phyloP scores from a whole-genome alignment of 2,329 filamentous ascomycete genomes.

The Ceratocystis diversiconidia region DNA sequence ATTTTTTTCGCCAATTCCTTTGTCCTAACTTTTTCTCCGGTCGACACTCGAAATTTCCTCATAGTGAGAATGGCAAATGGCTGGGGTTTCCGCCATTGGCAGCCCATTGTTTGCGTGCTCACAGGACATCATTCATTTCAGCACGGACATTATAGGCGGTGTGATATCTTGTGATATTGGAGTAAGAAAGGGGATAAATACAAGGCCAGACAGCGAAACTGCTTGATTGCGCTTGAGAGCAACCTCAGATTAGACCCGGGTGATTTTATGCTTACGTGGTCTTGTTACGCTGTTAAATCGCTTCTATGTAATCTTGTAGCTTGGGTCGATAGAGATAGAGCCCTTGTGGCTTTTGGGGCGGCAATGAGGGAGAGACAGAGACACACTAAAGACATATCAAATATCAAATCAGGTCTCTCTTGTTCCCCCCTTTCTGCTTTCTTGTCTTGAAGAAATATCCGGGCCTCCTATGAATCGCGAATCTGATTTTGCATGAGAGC shows the following conservation, averaged over 20 bases:
- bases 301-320: background rate
- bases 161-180: no score
- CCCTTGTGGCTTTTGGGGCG: background rate
- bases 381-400: background rate
- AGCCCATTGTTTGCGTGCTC: background rate
- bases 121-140: background rate
- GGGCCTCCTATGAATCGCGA: background rate
- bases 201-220: no score
- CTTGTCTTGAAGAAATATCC: conserved; percentile 3
- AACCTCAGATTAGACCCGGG: no score
- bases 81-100: background rate
- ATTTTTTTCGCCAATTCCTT: background rate
- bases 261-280: no score
- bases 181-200: no score
- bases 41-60: background rate
- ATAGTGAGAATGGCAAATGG: background rate
- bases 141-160: background rate
- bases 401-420: no score
- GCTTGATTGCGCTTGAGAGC: no score
- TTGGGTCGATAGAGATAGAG: background rate
- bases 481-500: background rate
- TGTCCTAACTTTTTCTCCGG: background rate
- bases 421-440: background rate
- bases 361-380: background rate
- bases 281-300: background rate